Conservation (phyloP, 345 rosid genomes). For the Tarenaya hassleriana region DNA sequence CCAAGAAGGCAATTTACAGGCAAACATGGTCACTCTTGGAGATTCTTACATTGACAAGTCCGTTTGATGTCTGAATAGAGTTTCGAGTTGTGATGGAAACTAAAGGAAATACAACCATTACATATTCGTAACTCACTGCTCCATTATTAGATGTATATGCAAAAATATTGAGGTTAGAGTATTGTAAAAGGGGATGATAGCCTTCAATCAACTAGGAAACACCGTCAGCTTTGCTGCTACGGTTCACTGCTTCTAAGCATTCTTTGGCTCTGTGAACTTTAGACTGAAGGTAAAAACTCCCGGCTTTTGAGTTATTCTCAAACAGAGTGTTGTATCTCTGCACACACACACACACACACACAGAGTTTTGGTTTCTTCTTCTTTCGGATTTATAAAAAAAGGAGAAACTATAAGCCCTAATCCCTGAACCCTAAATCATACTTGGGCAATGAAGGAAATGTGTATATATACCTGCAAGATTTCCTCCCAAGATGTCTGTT, state of each 20-base stretch:
- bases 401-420: no score
- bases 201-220: slow-evolving; percentile 32
- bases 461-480: slow-evolving; percentile 50
- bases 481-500: slow-evolving; percentile 75
- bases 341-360: slow-evolving; percentile 27
- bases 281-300: slow-evolving; percentile 92
- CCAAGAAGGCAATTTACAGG: no score
- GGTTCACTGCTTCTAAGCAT: slow-evolving; percentile 56
- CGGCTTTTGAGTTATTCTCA: slow-evolving; percentile 68
- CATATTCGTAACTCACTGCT: neutral
- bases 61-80: no score
- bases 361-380: neutral
- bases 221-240: slow-evolving; percentile 40
- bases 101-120: no score
- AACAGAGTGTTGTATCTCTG: slow-evolving; percentile 77
- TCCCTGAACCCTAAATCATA: no score
- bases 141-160: no score
- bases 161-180: neutral
- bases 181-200: neutral
- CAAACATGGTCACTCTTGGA: no score
- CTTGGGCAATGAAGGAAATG: neutral
- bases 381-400: slow-evolving; percentile 3
- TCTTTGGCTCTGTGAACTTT: slow-evolving; percentile 93
- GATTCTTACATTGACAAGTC: no score
- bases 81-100: no score